Conservation (phyloP, 2,329 filamentous ascomycete species). For the Elsinoe fawcettii region DNA sequence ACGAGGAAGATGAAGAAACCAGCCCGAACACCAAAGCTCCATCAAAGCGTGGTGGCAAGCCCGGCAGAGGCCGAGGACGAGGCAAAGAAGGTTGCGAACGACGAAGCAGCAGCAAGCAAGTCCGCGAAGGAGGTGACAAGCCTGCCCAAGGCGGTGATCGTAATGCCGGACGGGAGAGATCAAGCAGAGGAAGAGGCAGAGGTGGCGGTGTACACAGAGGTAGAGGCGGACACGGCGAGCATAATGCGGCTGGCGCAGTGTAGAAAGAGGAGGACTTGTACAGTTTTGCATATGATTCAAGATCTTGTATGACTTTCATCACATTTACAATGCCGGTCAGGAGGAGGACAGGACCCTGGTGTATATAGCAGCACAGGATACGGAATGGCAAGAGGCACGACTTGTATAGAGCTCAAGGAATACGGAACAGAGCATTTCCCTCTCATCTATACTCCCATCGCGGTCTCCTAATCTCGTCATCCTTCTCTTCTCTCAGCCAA, state of each 20-base stretch:
- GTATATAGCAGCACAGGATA: background rate
- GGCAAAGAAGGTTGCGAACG: slow-evolving; percentile 24
- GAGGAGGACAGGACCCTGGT: background rate
- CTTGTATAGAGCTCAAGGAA: background rate
- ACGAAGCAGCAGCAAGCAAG: slow-evolving; percentile 24
- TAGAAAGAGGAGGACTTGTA: background rate
- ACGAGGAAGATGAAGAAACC: slow-evolving; percentile 42
- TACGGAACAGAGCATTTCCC: slow-evolving; percentile 2
- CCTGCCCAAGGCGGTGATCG: slow-evolving; percentile 18
- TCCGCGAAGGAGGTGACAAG: slow-evolving; percentile 26
- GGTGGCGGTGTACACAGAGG: background rate
- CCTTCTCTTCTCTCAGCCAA: background rate
- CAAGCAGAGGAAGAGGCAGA: background rate
- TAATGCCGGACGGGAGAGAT: background rate
- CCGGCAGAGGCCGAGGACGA: slow-evolving; percentile 16
- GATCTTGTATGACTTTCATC: background rate
- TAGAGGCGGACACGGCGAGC: background rate
- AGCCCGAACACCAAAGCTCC: background rate
- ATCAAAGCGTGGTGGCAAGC: background rate
- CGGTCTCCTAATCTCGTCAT: background rate
- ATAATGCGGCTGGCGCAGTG: background rate
- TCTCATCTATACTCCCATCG: background rate
- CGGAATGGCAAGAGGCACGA: background rate
- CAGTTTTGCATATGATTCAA: background rate
- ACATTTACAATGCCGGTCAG: background rate